phyloP scores from a whole-genome alignment of 2,329 filamentous ascomycete species.

The Fusarium tuaranense region DNA sequence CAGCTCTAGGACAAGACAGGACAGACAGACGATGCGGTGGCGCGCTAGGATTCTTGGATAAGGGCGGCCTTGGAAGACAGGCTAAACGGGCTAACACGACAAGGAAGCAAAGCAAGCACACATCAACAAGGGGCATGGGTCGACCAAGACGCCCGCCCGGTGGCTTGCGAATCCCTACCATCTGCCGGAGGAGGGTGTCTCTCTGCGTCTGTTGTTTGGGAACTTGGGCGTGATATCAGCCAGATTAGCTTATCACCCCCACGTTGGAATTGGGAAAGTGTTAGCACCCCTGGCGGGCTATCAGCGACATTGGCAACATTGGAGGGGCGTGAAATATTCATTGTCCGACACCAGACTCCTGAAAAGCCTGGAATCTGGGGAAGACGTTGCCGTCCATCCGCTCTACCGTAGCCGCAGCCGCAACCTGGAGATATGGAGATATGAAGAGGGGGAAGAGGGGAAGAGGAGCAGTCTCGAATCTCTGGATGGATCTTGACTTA shows the following conservation, averaged over 20 bases:
- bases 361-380: conserved; percentile 38
- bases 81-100: conserved; percentile 1
- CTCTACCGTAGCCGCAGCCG: conserved; percentile 19
- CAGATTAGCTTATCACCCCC: conserved; percentile 36
- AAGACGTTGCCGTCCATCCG: conserved; percentile 35
- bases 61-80: conserved; percentile 18
- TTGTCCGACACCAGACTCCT: conserved; percentile 16
- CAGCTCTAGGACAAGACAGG: neutral
- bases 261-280: conserved; percentile 24
- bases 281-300: conserved; percentile 31
- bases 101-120: neutral
- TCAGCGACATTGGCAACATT: conserved; percentile 13
- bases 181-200: conserved; percentile 14
- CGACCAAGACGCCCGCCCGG: conserved; percentile 12
- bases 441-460: neutral
- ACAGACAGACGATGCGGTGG: conserved; percentile 28
- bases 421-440: conserved; percentile 14
- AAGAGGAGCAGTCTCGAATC: conserved; percentile 9
- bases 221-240: conserved; percentile 34
- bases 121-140: conserved; percentile 13
- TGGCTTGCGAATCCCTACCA: conserved; percentile 35
- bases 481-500: conserved; percentile 29
- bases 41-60: conserved; percentile 30
- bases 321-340: conserved; percentile 3
- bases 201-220: conserved; percentile 8